These are phyloP conservation scores for Scedosporium boydii DNA, from an alignment of 2,329 filamentous ascomycete species.

Conservation along the genomic window DNA sequence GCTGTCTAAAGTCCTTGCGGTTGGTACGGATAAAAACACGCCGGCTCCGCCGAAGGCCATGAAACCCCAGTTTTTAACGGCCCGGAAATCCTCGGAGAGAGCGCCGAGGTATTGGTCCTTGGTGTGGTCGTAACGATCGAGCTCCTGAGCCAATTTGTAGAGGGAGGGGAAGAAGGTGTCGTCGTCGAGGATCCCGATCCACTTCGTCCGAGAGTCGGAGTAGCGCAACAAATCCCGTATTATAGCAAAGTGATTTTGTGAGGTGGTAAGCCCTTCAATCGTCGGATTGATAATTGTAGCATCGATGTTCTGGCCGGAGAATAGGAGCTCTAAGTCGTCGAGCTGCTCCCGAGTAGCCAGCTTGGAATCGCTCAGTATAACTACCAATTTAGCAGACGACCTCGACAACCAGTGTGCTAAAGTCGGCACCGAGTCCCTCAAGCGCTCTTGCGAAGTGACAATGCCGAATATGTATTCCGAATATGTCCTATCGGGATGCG, in stretches of 20 bases:
- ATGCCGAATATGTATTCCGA: constrained; percentile 48
- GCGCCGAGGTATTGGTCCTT: constrained; percentile 44
- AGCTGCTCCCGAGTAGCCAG: constrained; percentile 15
- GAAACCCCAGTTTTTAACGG: constrained; percentile 42
- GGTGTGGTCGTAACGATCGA: constrained; percentile 37
- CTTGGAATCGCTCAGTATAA: constrained; percentile 34
- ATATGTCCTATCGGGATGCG: constrained; percentile 32
- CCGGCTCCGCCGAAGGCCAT: constrained; percentile 55
- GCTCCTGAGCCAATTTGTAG: constrained; percentile 34
- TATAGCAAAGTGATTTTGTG: constrained; percentile 49
- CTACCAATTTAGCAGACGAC: constrained; percentile 41
- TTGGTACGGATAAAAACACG: constrained; percentile 44
- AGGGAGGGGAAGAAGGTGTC: constrained; percentile 55
- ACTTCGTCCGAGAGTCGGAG: constrained; percentile 34
- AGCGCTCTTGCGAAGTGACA: constrained; percentile 40
- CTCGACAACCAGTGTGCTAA: constrained; percentile 48
- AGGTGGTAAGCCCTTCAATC: constrained; percentile 26
- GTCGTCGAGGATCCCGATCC: constrained; percentile 51
- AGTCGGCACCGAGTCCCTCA: constrained; percentile 38
- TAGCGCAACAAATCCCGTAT: constrained; percentile 38
- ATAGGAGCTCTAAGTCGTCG: constrained; percentile 19
- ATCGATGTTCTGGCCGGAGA: constrained; percentile 21
- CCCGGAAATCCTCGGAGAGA: constrained; percentile 44
- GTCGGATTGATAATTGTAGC: constrained; percentile 23
- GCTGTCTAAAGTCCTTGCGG: constrained; percentile 36